Percentiles rank a stretch among this genome's conserved stretches.
phyloP scores from a whole-genome alignment of 2,329 filamentous ascomycete species.

The Penicillium janthinellum region DNA sequence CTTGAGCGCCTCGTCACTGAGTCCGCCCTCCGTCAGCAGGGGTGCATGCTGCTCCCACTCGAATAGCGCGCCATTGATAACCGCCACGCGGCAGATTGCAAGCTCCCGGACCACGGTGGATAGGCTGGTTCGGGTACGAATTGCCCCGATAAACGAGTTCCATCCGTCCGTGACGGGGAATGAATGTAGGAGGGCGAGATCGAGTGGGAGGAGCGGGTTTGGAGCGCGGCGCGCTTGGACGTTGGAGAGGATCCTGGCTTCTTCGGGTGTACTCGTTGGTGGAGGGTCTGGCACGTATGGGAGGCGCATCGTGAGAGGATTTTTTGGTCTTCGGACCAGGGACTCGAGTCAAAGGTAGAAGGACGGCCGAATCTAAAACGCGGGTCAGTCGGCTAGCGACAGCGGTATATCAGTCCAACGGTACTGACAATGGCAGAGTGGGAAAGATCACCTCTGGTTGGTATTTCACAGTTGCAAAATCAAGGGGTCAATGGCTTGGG shows the following conservation, averaged over 20 bases:
- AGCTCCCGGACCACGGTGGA: slow-evolving; percentile 66
- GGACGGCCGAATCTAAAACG: not conserved
- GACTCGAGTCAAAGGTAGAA: not conserved
- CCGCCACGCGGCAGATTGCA: slow-evolving; percentile 78
- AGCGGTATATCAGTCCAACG: not conserved
- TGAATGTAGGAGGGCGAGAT: slow-evolving; percentile 57
- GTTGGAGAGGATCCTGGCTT: slow-evolving; percentile 54
- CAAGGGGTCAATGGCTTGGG: not conserved
- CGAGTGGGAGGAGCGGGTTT: slow-evolving; percentile 54
- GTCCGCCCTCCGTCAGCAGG: slow-evolving; percentile 63
- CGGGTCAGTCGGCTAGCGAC: not conserved
- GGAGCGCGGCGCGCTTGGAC: slow-evolving; percentile 55
- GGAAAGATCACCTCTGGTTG: not conserved
- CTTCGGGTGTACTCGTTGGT: slow-evolving; percentile 47
- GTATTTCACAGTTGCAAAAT: not conserved
- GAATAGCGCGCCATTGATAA: slow-evolving; percentile 79
- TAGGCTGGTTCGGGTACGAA: slow-evolving; percentile 56
- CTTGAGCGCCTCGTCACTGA: slow-evolving; percentile 51
- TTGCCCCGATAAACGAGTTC: slow-evolving; percentile 60
- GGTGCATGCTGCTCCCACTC: slow-evolving; percentile 82
- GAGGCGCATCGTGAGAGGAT: slow-evolving; percentile 52
- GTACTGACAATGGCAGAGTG: not conserved
- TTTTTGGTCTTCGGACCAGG: not conserved
- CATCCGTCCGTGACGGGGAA: slow-evolving; percentile 60
- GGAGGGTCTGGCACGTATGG: slow-evolving; percentile 57